Conservation (phyloP, 2,329 filamentous ascomycete genomes). For the Nothomitra cinnamomea region DNA sequence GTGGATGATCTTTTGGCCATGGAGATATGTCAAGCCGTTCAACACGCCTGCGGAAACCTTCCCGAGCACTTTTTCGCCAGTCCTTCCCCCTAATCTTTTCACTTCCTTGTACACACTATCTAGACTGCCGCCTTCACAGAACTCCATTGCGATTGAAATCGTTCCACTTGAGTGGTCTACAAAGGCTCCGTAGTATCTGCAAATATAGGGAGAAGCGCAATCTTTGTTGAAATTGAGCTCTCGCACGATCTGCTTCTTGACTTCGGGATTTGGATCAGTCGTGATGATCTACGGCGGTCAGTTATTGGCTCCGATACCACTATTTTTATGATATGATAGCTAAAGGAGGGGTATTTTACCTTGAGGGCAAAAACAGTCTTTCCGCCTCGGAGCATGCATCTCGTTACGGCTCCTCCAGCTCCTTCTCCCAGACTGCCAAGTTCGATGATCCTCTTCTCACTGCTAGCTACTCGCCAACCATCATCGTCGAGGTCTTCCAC, state of each 20-base stretch:
- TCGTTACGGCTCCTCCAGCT: conserved; percentile 86
- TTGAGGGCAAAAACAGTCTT: conserved; percentile 94
- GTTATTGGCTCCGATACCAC: conserved; percentile 1
- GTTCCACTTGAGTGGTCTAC: conserved; percentile 91
- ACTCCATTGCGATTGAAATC: conserved; percentile 98
- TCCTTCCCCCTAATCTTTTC: conserved; percentile 83
- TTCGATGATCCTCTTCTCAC: conserved; percentile 75
- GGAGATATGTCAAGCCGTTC: conserved; percentile 83
- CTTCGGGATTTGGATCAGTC: conserved; percentile 90
- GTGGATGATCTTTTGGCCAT: conserved; percentile 93
- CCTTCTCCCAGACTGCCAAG: conserved; percentile 84
- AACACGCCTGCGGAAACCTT: conserved; percentile 94
- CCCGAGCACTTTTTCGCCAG: conserved; percentile 90
- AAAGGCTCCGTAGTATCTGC: conserved; percentile 92
- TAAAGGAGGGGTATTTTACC: conserved; percentile 33
- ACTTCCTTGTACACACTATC: conserved; percentile 97
- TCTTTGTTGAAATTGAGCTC: conserved; percentile 97
- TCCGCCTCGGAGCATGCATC: conserved; percentile 73
- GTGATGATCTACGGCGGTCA: conserved; percentile 62
- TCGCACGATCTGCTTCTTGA: conserved; percentile 95
- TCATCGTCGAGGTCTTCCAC: conserved; percentile 92
- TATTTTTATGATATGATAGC: not conserved
- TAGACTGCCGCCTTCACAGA: conserved; percentile 88
- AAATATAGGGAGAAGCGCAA: conserved; percentile 90
- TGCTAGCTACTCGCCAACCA: conserved; percentile 83